Evolutionary conservation across 176 grass and related monocot species (phyloP), one percentile per base, ranked within the genome.

Genomic region (Stipa capillata): DNA sequence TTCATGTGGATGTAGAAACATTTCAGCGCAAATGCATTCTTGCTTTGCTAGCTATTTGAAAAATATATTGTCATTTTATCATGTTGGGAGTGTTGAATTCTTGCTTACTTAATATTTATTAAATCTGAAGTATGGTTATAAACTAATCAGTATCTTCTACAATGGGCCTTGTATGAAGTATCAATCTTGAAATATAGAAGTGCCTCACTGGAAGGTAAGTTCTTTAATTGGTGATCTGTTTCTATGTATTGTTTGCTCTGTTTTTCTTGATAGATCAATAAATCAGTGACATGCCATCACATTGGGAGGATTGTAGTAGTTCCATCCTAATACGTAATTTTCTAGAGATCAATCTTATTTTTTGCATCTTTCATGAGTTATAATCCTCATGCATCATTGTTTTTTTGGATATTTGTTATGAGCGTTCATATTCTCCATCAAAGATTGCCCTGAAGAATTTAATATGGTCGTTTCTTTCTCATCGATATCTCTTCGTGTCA

Each of bases 191-290:
- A 81, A 53, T 79, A 84, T 89, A 82, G 64, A 65, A 81, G 71
- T 81, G 77, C 72, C 71, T 85, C 76, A 53, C 78, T 77, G 82
- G 43, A 81, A 89, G 87, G 87, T 89, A 85, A 89, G 82, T 85
- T 74, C 52, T 74, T 79, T 63, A 16, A 72, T 85, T 28, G 29
- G 66, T 34, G 65, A 62, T 34, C 28, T 45, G 20, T 44, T 73
- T 67, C 23, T 42, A 42, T 65, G 65, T 43, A n/a, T n/a, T 83
- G 34, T 60, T 50, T 87, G 51, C 64, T 59, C 17, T 43, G 55
- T 28, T 79, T 42, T 42, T 20, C 25, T 77, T 69, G 40, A 87
- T 76, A 17, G 49, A 12, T 35, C 62, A 65, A 81, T 32, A 15
- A 40, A 37, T 65, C 57, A 48, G 14, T 85, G 65, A 39, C 52